Percentiles rank a stretch among this genome's conserved stretches.
phyloP scores from a whole-genome alignment of 768 basidiomycete genomes.

The Clathrus columnatus region DNA sequence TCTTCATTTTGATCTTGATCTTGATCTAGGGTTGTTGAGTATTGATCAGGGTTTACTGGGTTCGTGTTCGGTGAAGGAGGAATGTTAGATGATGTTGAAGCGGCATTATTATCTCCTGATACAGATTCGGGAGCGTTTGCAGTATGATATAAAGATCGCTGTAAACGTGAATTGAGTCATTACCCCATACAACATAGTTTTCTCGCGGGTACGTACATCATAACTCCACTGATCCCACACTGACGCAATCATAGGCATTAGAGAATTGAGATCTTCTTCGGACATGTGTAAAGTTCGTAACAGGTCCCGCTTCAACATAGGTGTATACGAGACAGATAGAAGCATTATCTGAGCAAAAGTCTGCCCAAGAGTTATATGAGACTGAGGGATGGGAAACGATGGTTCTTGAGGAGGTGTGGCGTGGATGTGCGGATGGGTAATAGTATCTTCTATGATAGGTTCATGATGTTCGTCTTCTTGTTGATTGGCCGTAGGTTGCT shows the following conservation, averaged over 20 bases:
- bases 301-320: conserved; percentile 66
- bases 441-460: conserved; percentile 21
- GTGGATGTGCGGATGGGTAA: conserved; percentile 9
- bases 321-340: conserved; percentile 67
- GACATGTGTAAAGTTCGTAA: conserved; percentile 66
- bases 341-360: conserved; percentile 76
- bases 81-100: conserved; percentile 8
- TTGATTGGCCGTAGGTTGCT: conserved; percentile 25
- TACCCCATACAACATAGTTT: neutral
- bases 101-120: neutral
- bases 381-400: conserved; percentile 46
- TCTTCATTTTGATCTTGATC: no score
- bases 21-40: no score
- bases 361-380: conserved; percentile 49
- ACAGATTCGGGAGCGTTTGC: neutral
- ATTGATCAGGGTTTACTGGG: neutral
- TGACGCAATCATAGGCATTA: conserved; percentile 74
- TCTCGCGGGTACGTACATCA: conserved; percentile 37
- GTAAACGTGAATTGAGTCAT: neutral
- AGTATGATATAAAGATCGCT: conserved; percentile 6
- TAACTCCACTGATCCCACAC: conserved; percentile 86
- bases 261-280: conserved; percentile 66
- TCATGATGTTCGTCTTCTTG: conserved; percentile 34
- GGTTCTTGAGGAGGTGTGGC: conserved; percentile 22
- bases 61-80: conserved; percentile 3